Percentiles rank a stretch among this genome's conserved stretches.
These are phyloP conservation scores for Plasmodium knowlesi DNA, from an alignment of 169 alveolate genomes.

Conservation along the genomic window DNA sequence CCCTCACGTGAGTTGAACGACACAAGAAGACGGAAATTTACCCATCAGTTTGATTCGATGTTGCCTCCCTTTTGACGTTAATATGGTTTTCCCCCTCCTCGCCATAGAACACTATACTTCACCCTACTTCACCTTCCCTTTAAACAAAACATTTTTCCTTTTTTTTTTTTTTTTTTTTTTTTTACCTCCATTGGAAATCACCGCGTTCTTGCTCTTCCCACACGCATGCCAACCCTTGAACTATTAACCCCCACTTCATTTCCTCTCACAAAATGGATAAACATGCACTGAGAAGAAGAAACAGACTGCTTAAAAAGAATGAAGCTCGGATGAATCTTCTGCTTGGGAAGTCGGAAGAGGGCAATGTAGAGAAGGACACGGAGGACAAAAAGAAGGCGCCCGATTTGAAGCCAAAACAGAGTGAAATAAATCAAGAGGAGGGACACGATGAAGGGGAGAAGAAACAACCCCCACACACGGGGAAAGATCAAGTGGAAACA, in stretches of 20 bases:
- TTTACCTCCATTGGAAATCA: not conserved
- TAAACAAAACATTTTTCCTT: too few relatives aligned
- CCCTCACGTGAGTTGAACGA: not conserved
- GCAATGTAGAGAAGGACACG: not conserved
- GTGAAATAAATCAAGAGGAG: not conserved
- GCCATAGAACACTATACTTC: too few relatives aligned
- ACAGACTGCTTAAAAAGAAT: slow-evolving; percentile 59
- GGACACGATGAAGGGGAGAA: not conserved
- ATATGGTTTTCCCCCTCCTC: not conserved
- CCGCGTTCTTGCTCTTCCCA: not conserved
- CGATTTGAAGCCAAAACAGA: not conserved
- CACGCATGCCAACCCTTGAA: not conserved
- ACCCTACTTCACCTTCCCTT: not conserved
- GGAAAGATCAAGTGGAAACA: not conserved
- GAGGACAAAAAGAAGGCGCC: not conserved
- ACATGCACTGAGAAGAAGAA: slow-evolving; percentile 37
- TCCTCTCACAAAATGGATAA: slow-evolving; percentile 29
- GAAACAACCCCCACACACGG: not conserved
- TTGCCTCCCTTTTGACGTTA: not conserved
- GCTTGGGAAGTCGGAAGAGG: slow-evolving; percentile 20
- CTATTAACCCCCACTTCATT: not conserved
- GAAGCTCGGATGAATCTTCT: slow-evolving; percentile 54
- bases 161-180: not conserved
- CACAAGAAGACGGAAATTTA: not conserved
- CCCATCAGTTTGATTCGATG: not conserved